These are phyloP conservation scores for Fomitopsis pulvina DNA, from an alignment of 768 basidiomycete genomes.

Conservation along the genomic window DNA sequence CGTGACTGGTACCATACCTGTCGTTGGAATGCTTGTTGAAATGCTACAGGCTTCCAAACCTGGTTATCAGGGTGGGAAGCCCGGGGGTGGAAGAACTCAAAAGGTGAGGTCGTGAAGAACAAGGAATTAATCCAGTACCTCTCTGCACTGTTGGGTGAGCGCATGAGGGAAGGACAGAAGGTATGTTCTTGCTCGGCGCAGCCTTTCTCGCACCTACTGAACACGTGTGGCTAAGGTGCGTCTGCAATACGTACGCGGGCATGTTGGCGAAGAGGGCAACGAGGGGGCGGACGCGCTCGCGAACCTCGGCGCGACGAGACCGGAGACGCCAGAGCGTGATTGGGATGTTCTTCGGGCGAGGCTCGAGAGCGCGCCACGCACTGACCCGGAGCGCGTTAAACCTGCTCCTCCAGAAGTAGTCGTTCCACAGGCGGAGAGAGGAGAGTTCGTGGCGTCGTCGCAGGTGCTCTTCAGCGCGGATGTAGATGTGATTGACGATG, in stretches of 20 bases:
- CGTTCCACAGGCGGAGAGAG: neutral
- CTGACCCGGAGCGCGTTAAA: neutral
- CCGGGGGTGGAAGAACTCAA: constrained; percentile 42
- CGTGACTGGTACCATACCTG: constrained; percentile 8
- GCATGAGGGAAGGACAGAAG: constrained; percentile 43
- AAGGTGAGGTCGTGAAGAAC: constrained; percentile 65
- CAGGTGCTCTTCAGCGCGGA: neutral
- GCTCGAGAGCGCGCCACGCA: neutral
- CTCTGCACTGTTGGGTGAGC: constrained; percentile 48
- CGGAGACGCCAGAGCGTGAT: constrained; percentile 42
- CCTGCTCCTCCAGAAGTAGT: neutral
- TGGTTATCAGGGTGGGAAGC: constrained; percentile 68
- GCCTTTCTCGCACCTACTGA: neutral
- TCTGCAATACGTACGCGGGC: constrained; percentile 74
- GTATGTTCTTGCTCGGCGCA: constrained; percentile 27
- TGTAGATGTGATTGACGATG: neutral
- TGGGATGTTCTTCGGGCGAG: constrained; percentile 35
- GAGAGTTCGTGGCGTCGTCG: neutral
- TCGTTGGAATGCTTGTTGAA: constrained; percentile 1
- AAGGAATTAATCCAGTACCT: constrained; percentile 64
- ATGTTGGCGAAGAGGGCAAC: constrained; percentile 74
- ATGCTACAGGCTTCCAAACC: constrained; percentile 46
- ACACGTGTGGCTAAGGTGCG: constrained; percentile 10
- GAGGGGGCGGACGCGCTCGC: constrained; percentile 81
- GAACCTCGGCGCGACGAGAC: constrained; percentile 43